Percentiles rank a stretch among this genome's conserved stretches.
Conservation (phyloP, 345 rosid genomes). For the Corchorus olitorius region DNA sequence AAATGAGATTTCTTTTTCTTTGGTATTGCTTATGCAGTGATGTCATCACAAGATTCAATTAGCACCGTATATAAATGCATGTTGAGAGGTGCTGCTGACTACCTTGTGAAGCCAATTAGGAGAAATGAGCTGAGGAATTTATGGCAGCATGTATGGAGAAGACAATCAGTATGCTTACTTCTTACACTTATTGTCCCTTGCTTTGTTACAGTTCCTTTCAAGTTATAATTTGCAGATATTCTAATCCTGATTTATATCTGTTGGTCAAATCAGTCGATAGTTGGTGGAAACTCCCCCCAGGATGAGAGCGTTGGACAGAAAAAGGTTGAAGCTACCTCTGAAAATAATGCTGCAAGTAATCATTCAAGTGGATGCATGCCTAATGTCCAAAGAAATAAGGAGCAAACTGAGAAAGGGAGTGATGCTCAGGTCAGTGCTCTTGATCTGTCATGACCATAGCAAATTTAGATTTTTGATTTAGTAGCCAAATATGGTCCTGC, state of each 20-base stretch:
- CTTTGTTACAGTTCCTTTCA: not conserved
- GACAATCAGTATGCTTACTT: conserved; percentile 67
- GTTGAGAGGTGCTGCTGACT: conserved; percentile 93
- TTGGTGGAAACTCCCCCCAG: conserved; percentile 45
- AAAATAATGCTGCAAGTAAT: conserved; percentile 61
- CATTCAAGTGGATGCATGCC: conserved; percentile 50
- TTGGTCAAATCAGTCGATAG: conserved; percentile 37
- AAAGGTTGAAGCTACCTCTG: conserved; percentile 72
- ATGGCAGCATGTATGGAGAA: conserved; percentile 99
- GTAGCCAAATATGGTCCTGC: conserved; percentile 6
- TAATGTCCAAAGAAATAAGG: conserved; percentile 42
- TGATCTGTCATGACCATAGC: not conserved
- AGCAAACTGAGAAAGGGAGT: conserved; percentile 54
- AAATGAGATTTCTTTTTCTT: not conserved
- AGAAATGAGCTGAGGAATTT: conserved; percentile 88
- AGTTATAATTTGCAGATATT: conserved; percentile 5
- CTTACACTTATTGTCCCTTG: not conserved
- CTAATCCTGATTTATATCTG: conserved; percentile 16
- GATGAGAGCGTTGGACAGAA: conserved; percentile 75
- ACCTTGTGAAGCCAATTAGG: conserved; percentile 93
- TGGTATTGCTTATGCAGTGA: conserved; percentile 64
- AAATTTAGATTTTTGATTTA: conserved; percentile 7
- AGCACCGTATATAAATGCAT: conserved; percentile 89
- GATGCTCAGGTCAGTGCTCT: conserved; percentile 71
- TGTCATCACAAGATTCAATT: conserved; percentile 85